Evolutionary conservation across 2,329 filamentous ascomycete species (phyloP).

Genomic region (Ophiocordyceps camponoti-saundersi): DNA sequence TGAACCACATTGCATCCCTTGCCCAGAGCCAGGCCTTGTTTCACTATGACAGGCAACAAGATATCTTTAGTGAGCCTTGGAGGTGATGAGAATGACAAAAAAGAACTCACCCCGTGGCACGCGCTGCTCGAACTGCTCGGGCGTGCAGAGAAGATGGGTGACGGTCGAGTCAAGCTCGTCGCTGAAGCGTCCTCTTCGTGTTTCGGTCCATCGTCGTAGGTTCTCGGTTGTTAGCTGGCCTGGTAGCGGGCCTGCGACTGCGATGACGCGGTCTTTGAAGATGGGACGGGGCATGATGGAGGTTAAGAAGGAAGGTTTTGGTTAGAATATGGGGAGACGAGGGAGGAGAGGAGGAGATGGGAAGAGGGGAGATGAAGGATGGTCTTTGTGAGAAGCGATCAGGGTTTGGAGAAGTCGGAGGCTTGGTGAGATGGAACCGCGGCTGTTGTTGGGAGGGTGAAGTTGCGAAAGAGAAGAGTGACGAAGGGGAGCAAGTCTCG

Average conservation of each 20-base stretch:
- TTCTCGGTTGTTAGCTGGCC: constrained; percentile 30
- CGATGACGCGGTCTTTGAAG: constrained; percentile 37
- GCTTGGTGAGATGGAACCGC: too few species aligned
- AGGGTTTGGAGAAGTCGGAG: too few species aligned
- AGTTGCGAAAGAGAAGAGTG: too few species aligned
- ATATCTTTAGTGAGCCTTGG: too few species aligned
- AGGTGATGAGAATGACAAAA: background rate
- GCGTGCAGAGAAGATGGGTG: constrained; percentile 58
- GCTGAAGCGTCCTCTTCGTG: constrained; percentile 42
- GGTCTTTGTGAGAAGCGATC: too few species aligned
- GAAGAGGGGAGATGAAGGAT: background rate
- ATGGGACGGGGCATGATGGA: constrained; percentile 18
- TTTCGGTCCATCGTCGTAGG: constrained; percentile 47
- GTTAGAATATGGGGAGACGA: too few species aligned
- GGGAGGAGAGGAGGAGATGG: background rate
- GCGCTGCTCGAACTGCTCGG: constrained; percentile 38
- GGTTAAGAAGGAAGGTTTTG: background rate
- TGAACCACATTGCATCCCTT: constrained; percentile 24
- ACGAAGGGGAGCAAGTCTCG: too few species aligned
- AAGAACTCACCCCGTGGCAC: constrained; percentile 16
- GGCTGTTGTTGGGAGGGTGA: too few species aligned
- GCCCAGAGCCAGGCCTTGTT: constrained; percentile 17
- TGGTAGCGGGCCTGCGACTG: constrained; percentile 40
- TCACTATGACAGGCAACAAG: constrained; percentile 15
- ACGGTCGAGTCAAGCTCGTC: constrained; percentile 32